Conservation (phyloP, 352 stramenopile species). For the Phytophthora ramorum region DNA sequence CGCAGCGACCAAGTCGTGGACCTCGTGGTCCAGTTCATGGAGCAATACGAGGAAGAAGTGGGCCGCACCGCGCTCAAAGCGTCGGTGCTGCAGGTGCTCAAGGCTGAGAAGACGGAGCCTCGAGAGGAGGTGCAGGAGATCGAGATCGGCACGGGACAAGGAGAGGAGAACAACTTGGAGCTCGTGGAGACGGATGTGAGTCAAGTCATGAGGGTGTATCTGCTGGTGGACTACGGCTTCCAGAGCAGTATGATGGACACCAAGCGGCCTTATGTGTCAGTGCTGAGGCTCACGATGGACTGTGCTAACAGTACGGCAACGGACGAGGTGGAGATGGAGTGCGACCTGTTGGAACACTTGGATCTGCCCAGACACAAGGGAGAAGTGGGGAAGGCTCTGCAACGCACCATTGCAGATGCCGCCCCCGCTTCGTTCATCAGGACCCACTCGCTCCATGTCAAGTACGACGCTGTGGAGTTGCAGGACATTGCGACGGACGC, state of each 20-base stretch:
- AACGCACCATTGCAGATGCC: slow-evolving; percentile 52
- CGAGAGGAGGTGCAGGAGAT: slow-evolving; percentile 51
- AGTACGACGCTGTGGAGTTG: slow-evolving; percentile 61
- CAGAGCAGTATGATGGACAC: slow-evolving; percentile 59
- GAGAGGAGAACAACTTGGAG: slow-evolving; percentile 40
- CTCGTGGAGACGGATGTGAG: slow-evolving; percentile 49
- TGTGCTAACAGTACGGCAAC: slow-evolving; percentile 46
- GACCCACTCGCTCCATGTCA: slow-evolving; percentile 50
- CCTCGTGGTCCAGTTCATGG: slow-evolving; percentile 60
- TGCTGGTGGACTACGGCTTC: slow-evolving; percentile 71
- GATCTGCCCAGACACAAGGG: slow-evolving; percentile 62
- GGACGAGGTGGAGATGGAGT: slow-evolving; percentile 38
- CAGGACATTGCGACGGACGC: slow-evolving; percentile 42
- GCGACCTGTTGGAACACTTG: slow-evolving; percentile 66
- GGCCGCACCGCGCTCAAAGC: slow-evolving; percentile 48
- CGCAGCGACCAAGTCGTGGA: slow-evolving; percentile 33
- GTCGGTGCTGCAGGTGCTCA: slow-evolving; percentile 54
- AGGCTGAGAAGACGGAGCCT: slow-evolving; percentile 54
- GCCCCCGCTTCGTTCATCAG: slow-evolving; percentile 43
- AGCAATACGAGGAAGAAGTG: slow-evolving; percentile 58
- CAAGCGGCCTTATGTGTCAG: slow-evolving; percentile 63
- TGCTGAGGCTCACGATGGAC: slow-evolving; percentile 64
- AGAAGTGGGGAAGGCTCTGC: slow-evolving; percentile 45
- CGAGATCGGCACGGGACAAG: slow-evolving; percentile 40
- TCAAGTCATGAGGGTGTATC: slow-evolving; percentile 53